phyloP scores from a whole-genome alignment of 2,329 filamentous ascomycete species.

The Cladosporium halotolerans region DNA sequence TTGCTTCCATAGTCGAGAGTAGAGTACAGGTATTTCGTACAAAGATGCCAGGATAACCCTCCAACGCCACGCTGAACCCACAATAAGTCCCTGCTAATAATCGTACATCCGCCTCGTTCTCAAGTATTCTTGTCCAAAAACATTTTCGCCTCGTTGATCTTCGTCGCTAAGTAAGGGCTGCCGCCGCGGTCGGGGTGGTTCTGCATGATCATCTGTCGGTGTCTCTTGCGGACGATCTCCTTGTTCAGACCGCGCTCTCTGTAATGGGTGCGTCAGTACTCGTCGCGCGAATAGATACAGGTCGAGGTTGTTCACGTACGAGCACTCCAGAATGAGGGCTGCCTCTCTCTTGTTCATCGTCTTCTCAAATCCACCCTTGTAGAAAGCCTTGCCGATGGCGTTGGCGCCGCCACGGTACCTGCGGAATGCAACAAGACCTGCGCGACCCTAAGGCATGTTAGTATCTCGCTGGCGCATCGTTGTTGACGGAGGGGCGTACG shows the following conservation, averaged over 20 bases:
- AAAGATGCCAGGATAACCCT: conserved; percentile 8
- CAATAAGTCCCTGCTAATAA: background rate
- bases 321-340: conserved; percentile 80
- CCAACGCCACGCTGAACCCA: conserved; percentile 12
- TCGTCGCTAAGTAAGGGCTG: conserved; percentile 92
- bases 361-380: conserved; percentile 96
- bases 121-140: conserved; percentile 67
- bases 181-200: conserved; percentile 98
- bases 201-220: conserved; percentile 89
- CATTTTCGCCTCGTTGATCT: conserved; percentile 98
- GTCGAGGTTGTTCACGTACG: conserved; percentile 49
- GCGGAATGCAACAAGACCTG: conserved; percentile 81
- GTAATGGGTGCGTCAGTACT: conserved; percentile 9
- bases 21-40: conserved; percentile 6
- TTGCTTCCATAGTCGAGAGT: conserved; percentile 9
- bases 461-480: background rate
- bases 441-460: conserved; percentile 64
- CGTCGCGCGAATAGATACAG: background rate
- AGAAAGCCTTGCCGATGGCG: conserved; percentile 82
- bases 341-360: conserved; percentile 93
- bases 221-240: conserved; percentile 91
- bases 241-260: conserved; percentile 85
- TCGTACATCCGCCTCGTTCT: conserved; percentile 3
- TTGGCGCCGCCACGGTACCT: conserved; percentile 69
- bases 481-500: conserved; percentile 36